A percentile compares a stretch with the other conserved stretches of the same genome.
phyloP scores from a whole-genome alignment of 75 land plant genomes.

The Pinus albicaulis region DNA sequence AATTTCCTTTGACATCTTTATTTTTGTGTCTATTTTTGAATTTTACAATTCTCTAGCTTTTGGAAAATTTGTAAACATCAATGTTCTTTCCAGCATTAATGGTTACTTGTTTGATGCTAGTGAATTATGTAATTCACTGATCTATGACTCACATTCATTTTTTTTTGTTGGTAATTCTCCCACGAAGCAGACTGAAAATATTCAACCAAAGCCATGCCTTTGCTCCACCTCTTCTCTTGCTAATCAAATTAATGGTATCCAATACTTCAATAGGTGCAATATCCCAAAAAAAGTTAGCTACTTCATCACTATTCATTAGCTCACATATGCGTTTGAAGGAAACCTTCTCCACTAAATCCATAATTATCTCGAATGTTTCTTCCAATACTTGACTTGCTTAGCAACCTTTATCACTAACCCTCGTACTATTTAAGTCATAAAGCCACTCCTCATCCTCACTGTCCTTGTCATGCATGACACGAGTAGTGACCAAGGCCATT shows the following conservation, averaged over 20 bases:
- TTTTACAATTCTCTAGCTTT: conserved; percentile 79
- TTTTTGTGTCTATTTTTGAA: conserved; percentile 66
- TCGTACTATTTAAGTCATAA: conserved; percentile 21
- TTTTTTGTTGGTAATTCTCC: conserved; percentile 79
- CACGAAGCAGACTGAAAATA: conserved; percentile 95
- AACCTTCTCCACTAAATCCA: conserved; percentile 85
- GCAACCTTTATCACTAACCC: conserved; percentile 11
- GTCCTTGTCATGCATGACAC: conserved; percentile 91
- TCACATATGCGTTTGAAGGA: conserved; percentile 54
- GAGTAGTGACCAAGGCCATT: conserved; percentile 65
- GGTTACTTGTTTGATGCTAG: conserved; percentile 36
- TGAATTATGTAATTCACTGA: conserved; percentile 21
- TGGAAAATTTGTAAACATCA: conserved; percentile 90
- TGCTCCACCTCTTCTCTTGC: conserved; percentile 64
- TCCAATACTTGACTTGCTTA: conserved; percentile 40
- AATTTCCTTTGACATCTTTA: conserved; percentile 83
- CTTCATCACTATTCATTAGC: conserved; percentile 46
- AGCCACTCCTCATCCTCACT: conserved; percentile 92
- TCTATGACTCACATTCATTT: conserved; percentile 64
- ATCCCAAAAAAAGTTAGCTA: conserved; percentile 45
- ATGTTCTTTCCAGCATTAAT: conserved; percentile 45
- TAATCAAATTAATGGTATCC: conserved; percentile 66
- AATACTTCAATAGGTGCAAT: conserved; percentile 48
- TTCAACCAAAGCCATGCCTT: conserved; percentile 85
- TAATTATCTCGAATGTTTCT: conserved; percentile 77